Evolutionary conservation across 2,329 filamentous ascomycete genomes (phyloP), one percentile per base, ranked within the genome.

Genomic region (Parafenestella ontariensis): DNA sequence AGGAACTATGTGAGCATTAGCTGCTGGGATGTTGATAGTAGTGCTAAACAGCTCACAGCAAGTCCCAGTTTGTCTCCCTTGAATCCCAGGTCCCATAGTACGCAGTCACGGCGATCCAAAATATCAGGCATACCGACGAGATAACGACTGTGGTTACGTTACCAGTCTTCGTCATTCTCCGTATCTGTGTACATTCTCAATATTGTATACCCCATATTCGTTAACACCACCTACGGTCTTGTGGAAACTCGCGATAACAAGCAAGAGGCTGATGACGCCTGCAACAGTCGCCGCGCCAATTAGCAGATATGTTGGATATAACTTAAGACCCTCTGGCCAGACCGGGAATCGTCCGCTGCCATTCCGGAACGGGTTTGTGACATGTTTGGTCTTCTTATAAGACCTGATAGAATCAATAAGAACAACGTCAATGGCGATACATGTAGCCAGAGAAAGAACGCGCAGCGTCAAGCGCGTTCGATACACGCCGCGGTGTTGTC

Each of bases 11-110:
- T 20, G n/a, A 18, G 18, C n/a, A 40, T 46, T 46, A 53, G 26
- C 20, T 18, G 1, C 17, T n/a, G 17, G 18, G 2, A 39, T 2
- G 1, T 18, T 15, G 2, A 6, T 10, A n/a, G 17, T 9, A 8
- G 8, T 13, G 3, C 23, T 11, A 5, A 15, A 11, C 5, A 24
- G n/a, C 56, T 44, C 29, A 62, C 54, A 66, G 48, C 21, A 66
- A 28, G 42, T 66, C 62, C 53, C 59, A 66, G n/a, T 59, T 58
- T 4, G 62, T 62, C 49, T 66, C 53, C 9, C 44, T 53, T 1
- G 54, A 60, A 29, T 66, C 62, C 58, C 61, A 66, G 2, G 62
- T 59, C n/a, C 52, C 61, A 37, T 64, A 66, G 31, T 64, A 66
- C 23, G 39, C 55, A 5, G 57, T 64, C n/a, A 61, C 58, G 1